phyloP scores from a whole-genome alignment of 495 filamentous ascomycete genomes.

The Penicillium cataractarum region DNA sequence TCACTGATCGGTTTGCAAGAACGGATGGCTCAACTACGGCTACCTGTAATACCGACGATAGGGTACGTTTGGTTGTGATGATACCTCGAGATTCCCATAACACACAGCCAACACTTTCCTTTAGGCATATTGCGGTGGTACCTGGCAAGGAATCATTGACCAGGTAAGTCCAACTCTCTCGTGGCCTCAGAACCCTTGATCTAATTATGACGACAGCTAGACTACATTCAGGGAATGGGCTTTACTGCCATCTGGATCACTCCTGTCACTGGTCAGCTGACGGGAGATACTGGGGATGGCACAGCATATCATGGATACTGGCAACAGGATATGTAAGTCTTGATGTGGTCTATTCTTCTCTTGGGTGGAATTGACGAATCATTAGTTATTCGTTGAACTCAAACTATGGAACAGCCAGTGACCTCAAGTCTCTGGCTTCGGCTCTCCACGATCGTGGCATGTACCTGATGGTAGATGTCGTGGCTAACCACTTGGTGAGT shows the following conservation, averaged over 20 bases:
- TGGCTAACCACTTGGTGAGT: conserved; percentile 73
- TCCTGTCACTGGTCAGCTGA: conserved; percentile 67
- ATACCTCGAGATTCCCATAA: background rate
- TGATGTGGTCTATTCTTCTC: background rate
- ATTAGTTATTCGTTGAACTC: conserved; percentile 60
- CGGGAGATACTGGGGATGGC: conserved; percentile 53
- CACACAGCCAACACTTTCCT: background rate
- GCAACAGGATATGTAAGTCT: conserved; percentile 63
- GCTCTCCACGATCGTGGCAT: conserved; percentile 66
- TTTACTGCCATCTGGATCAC: conserved; percentile 87
- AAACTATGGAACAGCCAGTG: conserved; percentile 67
- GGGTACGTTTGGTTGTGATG: conserved; percentile 25
- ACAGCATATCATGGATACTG: conserved; percentile 76
- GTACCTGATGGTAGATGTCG: conserved; percentile 79
- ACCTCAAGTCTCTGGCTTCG: conserved; percentile 61
- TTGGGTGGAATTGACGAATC: background rate
- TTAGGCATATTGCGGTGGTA: conserved; percentile 72
- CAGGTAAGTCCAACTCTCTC: conserved; percentile 43
- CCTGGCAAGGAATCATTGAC: conserved; percentile 71
- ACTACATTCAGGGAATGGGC: conserved; percentile 71
- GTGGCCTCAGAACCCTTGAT: background rate
- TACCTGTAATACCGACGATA: conserved; percentile 49
- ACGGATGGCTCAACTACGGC: conserved; percentile 65
- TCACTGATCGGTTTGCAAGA: conserved; percentile 76
- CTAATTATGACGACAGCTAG: conserved; percentile 37